Evolutionary conservation across 768 basidiomycete genomes (phyloP).

Genomic region (Mycena olivaceomarginata): DNA sequence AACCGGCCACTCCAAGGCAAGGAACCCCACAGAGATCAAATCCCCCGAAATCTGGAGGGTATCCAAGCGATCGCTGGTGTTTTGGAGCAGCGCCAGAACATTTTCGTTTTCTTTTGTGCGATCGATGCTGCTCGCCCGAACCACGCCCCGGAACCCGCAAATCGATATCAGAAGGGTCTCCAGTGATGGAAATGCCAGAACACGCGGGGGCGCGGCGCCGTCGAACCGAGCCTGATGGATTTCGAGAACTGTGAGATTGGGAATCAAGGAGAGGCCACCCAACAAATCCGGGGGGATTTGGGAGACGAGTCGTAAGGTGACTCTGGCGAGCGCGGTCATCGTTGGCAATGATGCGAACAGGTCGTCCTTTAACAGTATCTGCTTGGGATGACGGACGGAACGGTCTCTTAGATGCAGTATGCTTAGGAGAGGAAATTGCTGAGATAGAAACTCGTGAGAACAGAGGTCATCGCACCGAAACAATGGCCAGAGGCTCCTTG

Average conservation of each 20-base stretch:
- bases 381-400: not conserved
- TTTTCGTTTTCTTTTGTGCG: not conserved
- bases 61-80: not conserved
- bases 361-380: not conserved
- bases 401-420: not conserved
- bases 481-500: not conserved
- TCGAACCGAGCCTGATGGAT: conserved; percentile 12
- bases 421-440: not conserved
- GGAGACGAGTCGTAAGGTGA: not conserved
- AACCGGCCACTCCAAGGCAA: not conserved
- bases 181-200: conserved; percentile 5
- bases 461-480: not conserved
- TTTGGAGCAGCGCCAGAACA: not conserved
- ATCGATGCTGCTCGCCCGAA: not conserved
- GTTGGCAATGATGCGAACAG: not conserved
- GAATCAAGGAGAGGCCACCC: not conserved
- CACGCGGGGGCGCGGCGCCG: not conserved
- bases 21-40: not conserved
- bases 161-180: not conserved
- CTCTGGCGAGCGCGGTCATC: not conserved
- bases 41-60: conserved; percentile 18
- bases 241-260: not conserved
- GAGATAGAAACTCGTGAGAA: not conserved
- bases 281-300: not conserved
- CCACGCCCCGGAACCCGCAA: not conserved